Evolutionary conservation across 805 yeast species (phyloP), one percentile per base, ranked within the genome.

Genomic region (Clavispora carvajalis): DNA sequence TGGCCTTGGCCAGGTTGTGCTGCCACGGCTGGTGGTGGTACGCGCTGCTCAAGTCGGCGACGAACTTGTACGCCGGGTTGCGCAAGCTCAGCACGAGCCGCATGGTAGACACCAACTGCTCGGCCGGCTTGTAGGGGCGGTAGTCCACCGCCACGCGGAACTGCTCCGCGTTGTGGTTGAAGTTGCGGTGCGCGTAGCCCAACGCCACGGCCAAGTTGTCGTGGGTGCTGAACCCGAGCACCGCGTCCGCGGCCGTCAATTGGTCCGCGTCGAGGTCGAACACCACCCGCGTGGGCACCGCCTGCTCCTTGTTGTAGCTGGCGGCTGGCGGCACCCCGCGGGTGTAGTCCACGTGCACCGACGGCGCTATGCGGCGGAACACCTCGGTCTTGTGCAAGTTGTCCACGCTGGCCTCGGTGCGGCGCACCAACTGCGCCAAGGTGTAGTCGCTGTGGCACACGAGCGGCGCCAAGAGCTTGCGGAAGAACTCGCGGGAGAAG

Each of bases 101-200:
- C 52, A 66, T 55, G 67, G 60, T 46, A 74, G 85, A 41, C 60
- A 69, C 44, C 64, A 70, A 54, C 45, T 60, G 69, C 46, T 69
- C 71, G 63, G 66, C 47, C 49, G 67, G 62, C 75, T 84, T 50
- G 71, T 69, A 52, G 57, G 73, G 82, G 75, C 78, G 55, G 66
- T 63, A 42, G 71, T 67, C 36, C 63, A 72, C 61, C 47, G 65
- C 55, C 62, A 73, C 33, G 71, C 58, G 37, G 78, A 89, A 47
- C 69, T 67, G 19, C 74, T 67, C 63, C 53, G 79, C 61, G 68
- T 79, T 51, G 65, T 60, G 55, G 80, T 79, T 41, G 53, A 68
- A 65, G 47, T 69, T 66, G 47, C 63, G 63, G 54, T 69, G 69
- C 34, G 65, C 51, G 49, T 73, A 69, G 44, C 69, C 59, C 46